Conservation (phyloP, 345 rosid genomes). For the Anacardium occidentale region DNA sequence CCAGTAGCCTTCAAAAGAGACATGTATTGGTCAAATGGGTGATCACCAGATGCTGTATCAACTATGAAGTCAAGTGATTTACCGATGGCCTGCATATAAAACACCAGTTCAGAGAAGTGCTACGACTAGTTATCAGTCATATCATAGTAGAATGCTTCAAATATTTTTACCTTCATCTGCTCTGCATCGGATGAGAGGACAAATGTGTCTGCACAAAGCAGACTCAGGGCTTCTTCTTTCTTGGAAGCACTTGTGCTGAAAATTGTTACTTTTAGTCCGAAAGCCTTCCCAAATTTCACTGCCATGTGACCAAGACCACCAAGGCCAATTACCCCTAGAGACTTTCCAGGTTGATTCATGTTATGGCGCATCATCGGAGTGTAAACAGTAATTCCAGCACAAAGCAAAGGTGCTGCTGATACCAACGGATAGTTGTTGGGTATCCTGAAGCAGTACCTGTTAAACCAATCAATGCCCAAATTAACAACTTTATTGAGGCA, state of each 20-base stretch:
- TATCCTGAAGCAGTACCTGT: conserved; percentile 80
- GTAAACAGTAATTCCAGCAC: conserved; percentile 90
- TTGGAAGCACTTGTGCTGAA: conserved; percentile 77
- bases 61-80: conserved; percentile 77
- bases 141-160: not conserved
- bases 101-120: conserved; percentile 6
- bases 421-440: conserved; percentile 65
- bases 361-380: conserved; percentile 74
- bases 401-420: conserved; percentile 83
- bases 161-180: conserved; percentile 66
- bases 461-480: conserved; percentile 16
- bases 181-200: conserved; percentile 68
- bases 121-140: not conserved
- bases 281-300: conserved; percentile 92
- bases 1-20: conserved; percentile 72
- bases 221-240: conserved; percentile 73
- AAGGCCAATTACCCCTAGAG: conserved; percentile 79
- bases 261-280: conserved; percentile 76
- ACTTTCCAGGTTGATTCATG: conserved; percentile 83
- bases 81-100: conserved; percentile 45
- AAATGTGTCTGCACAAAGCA: conserved; percentile 66
- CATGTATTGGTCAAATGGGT: conserved; percentile 78
- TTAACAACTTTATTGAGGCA: not conserved
- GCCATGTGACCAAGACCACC: conserved; percentile 99
- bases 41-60: conserved; percentile 89